Base-by-base conservation (phyloP, 1,284 basidiomycete genomes). In the Amylostereum chailletii region DNA sequence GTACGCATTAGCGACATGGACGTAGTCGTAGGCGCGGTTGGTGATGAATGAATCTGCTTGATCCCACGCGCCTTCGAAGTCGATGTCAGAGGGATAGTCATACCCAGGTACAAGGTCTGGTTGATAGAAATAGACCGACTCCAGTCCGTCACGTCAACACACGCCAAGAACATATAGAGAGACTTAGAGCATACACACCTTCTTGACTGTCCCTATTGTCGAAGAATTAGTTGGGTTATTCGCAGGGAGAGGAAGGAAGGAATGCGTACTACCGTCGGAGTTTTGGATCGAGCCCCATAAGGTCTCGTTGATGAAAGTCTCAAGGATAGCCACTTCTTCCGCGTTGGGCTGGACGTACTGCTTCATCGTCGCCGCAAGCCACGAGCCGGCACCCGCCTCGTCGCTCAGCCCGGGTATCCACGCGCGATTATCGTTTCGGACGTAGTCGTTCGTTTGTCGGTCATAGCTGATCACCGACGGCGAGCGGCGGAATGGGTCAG, bases 331-430 rank as follows among this genome's bases (percentile, higher is more conserved):
- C 4, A 79, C 74, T 58, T 81, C 78, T 9, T 63, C 64, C 0
- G 72, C 72, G 52, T 67, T 74, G 0, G 78, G 78, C 52, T 78
- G 75, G 3, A 69, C 73, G 51, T 65, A 78, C 54, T 79, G 75
- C 58, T 79, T 79, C 74, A 79, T 73, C 2, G 71, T 61, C 5
- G 75, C 77, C 5, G 78, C 76, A 10, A 81, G 60, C 76, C 76
- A 79, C 26, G 74, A 77, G 4, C 76, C 76, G 3, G 76, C 77
- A 33, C 78, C 78, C 32, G 74, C 78, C 59, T 81, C 78, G 56
- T 81, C 77, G 49, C 75, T 78, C 48, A 79, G 57, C 0, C 78
- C 78, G 27, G 76, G 72, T 48, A 79, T 79, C 77, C 76, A 79
- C 5, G 75, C 76, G 39, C 77, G 62, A 30, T 42, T 7, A 51